These are phyloP conservation scores for Aspergillus sp. DNA, from an alignment of 2,329 filamentous ascomycete species.

Conservation along the genomic window DNA sequence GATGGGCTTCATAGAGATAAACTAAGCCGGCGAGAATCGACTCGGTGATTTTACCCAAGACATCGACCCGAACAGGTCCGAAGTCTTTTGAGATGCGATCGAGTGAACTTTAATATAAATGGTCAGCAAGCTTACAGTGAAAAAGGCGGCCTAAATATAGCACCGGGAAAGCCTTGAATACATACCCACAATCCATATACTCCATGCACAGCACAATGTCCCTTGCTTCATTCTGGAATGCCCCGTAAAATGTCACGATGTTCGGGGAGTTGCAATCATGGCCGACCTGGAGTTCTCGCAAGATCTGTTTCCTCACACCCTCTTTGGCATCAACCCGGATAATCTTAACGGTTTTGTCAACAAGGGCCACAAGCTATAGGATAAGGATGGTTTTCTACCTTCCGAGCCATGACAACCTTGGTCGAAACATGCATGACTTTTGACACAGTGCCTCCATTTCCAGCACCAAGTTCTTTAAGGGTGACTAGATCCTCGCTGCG, in stretches of 20 bases:
- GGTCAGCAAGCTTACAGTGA: constrained; percentile 16
- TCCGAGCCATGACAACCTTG: constrained; percentile 95
- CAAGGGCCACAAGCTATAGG: neutral
- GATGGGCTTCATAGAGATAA: constrained; percentile 91
- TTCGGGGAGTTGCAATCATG: constrained; percentile 95
- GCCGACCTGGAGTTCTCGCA: constrained; percentile 96
- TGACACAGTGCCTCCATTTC: constrained; percentile 96
- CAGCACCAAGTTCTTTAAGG: constrained; percentile 89
- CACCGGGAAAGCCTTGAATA: constrained; percentile 15
- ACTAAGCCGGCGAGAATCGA: constrained; percentile 89
- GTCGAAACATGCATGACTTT: constrained; percentile 95
- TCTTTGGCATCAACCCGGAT: constrained; percentile 98
- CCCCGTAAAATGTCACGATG: constrained; percentile 97
- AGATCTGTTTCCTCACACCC: constrained; percentile 93
- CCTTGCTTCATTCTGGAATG: constrained; percentile 92
- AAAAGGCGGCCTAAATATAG: neutral
- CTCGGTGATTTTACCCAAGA: constrained; percentile 96
- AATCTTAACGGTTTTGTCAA: constrained; percentile 61
- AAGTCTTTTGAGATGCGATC: constrained; percentile 94
- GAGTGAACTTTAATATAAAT: constrained; percentile 59
- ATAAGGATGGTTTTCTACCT: constrained; percentile 59
- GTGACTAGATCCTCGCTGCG: constrained; percentile 89
- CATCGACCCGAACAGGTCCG: constrained; percentile 91
- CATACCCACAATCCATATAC: constrained; percentile 98
- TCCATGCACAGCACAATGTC: constrained; percentile 99